Conservation (phyloP, 2,329 filamentous ascomycete species). For the Dothidotthia symphoricarpi region DNA sequence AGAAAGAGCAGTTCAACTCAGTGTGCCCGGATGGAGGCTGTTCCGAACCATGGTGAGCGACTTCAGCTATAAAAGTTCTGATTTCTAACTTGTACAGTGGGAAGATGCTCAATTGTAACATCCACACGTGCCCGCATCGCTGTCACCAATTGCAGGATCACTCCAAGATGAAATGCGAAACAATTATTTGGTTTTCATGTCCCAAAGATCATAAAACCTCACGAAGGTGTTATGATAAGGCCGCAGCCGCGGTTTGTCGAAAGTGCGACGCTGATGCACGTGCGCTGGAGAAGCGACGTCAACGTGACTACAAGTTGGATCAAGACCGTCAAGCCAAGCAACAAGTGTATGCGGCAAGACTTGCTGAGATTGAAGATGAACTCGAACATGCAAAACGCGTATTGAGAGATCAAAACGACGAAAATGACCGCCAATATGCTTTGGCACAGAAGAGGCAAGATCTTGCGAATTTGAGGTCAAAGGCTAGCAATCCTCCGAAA, state of each 20-base stretch:
- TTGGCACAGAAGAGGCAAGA: constrained; percentile 51
- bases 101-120: constrained; percentile 53
- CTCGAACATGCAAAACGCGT: constrained; percentile 50
- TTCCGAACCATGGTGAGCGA: constrained; percentile 57
- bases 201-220: constrained; percentile 51
- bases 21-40: constrained; percentile 71
- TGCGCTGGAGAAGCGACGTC: constrained; percentile 45
- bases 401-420: constrained; percentile 47
- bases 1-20: constrained; percentile 58
- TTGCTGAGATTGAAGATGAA: constrained; percentile 56
- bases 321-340: constrained; percentile 48
- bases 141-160: constrained; percentile 66
- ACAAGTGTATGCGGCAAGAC: constrained; percentile 45
- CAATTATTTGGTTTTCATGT: constrained; percentile 51
- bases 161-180: constrained; percentile 52
- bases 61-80: not conserved
- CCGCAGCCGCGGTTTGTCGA: constrained; percentile 43
- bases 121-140: constrained; percentile 58
- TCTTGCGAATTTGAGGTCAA: constrained; percentile 43
- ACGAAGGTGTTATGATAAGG: constrained; percentile 48
- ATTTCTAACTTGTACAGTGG: constrained; percentile 43
- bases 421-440: constrained; percentile 45
- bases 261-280: constrained; percentile 55
- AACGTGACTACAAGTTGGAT: constrained; percentile 55
- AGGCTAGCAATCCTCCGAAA: constrained; percentile 3